Percentiles rank a stretch among this genome's conserved stretches.
phyloP scores from a whole-genome alignment of 805 yeast species.

The Metschnikowia dekortorum region DNA sequence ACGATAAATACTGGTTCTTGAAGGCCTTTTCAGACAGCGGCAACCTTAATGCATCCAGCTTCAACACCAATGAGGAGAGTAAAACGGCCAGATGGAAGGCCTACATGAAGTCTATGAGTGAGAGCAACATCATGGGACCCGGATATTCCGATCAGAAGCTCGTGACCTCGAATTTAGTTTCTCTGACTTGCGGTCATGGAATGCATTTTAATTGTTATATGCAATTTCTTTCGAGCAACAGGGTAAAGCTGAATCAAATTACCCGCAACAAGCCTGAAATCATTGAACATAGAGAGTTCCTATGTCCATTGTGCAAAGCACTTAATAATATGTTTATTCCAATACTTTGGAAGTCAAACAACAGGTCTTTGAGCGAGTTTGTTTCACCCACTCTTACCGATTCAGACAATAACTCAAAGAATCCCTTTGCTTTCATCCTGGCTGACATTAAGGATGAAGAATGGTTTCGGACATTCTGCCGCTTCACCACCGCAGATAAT shows the following conservation, averaged over 20 bases:
- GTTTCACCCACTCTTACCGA: conserved; percentile 6
- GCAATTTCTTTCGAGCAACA: conserved; percentile 54
- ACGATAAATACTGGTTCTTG: conserved; percentile 58
- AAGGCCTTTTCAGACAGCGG: conserved; percentile 53
- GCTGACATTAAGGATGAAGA: conserved; percentile 14
- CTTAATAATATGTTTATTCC: conserved; percentile 83
- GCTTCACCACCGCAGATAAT: conserved; percentile 20
- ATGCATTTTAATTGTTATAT: conserved; percentile 79
- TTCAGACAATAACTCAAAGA: conserved; percentile 3
- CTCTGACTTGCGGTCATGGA: conserved; percentile 89
- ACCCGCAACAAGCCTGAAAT: conserved; percentile 82
- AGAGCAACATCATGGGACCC: conserved; percentile 56
- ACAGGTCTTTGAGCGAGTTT: conserved; percentile 23
- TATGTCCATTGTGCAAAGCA: conserved; percentile 90
- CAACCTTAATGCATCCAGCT: conserved; percentile 22
- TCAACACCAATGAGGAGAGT: conserved; percentile 11
- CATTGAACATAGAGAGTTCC: conserved; percentile 61
- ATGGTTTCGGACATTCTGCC: conserved; percentile 26
- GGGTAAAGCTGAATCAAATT: conserved; percentile 60
- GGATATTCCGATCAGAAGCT: conserved; percentile 51
- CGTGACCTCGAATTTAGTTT: conserved; percentile 43
- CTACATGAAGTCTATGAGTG: conserved; percentile 34
- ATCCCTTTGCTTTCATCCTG: conserved; percentile 16
- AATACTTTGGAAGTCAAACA: conserved; percentile 53
- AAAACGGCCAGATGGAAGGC: conserved; percentile 31